phyloP scores from a whole-genome alignment of 148 eudicot genomes.

The Hydrangea macrophylla region DNA sequence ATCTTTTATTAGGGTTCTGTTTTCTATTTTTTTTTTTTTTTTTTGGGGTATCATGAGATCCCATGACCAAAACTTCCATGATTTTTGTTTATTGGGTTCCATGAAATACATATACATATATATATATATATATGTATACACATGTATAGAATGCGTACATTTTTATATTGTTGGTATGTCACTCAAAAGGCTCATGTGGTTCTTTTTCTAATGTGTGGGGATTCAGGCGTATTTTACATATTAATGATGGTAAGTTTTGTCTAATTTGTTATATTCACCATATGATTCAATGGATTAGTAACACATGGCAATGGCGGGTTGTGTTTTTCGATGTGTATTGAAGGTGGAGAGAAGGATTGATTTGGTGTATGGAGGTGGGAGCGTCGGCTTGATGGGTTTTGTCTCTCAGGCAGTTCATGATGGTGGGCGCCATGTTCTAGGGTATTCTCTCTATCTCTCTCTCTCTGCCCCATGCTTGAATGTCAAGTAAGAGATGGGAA shows the following conservation, averaged over 20 bases:
- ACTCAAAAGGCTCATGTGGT: neutral
- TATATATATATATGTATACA: neutral
- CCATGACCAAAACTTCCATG: slow-evolving; percentile 12
- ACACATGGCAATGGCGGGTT: slow-evolving; percentile 33
- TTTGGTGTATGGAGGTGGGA: slow-evolving; percentile 98
- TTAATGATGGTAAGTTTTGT: neutral
- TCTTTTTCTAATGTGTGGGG: no score
- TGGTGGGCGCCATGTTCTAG: slow-evolving; percentile 99
- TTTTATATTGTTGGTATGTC: no score
- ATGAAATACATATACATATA: slow-evolving; percentile 10
- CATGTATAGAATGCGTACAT: no score
- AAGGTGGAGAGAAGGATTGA: slow-evolving; percentile 92
- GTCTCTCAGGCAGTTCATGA: slow-evolving; percentile 99
- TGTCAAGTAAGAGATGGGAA: no score
- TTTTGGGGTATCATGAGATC: slow-evolving; percentile 43
- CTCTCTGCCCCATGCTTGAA: slow-evolving; percentile 2
- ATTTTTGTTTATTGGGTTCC: slow-evolving; percentile 27
- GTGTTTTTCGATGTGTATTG: slow-evolving; percentile 22
- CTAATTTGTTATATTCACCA: neutral
- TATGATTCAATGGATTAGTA: slow-evolving; percentile 17
- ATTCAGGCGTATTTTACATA: neutral
- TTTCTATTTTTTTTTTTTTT: no score
- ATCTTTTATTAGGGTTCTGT: no score
- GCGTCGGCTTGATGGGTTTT: slow-evolving; percentile 98
- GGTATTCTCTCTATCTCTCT: slow-evolving; percentile 53